Conservation (phyloP, 129 eudicot species). For the Scalesia atractyloides region DNA sequence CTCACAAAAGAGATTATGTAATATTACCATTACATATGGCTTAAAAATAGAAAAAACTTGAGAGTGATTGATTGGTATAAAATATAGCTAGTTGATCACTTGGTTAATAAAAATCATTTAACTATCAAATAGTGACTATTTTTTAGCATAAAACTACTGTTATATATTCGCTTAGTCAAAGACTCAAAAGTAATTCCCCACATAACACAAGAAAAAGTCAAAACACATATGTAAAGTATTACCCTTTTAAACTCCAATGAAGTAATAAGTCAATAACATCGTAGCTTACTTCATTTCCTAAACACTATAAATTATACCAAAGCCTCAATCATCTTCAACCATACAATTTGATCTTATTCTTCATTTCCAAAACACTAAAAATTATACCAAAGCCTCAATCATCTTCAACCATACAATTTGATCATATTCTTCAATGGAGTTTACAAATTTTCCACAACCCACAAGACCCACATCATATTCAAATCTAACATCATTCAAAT, state of each 20-base stretch:
- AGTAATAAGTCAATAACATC: no score
- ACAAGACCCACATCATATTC: constrained; percentile 28
- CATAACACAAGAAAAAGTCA: neutral
- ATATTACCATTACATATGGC: no score
- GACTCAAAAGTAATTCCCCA: neutral
- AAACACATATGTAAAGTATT: neutral
- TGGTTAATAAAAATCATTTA: no score
- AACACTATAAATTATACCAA: neutral
- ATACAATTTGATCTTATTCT: no score
- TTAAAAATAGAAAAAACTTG: no score
- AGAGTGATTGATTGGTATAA: no score
- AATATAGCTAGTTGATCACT: no score
- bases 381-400: neutral
- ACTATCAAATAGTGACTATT: neutral
- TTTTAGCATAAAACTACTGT: neutral
- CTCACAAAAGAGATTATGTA: no score
- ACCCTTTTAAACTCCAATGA: no score
- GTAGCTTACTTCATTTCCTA: no score
- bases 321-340: no score
- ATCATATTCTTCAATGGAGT: neutral
- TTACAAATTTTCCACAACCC: constrained; percentile 20
- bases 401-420: constrained; percentile 11
- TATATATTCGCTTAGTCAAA: neutral
- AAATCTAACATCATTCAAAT: constrained; percentile 29
- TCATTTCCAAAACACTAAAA: no score